These are phyloP conservation scores for Arthrobotrys megalospora DNA, from an alignment of 2,329 filamentous ascomycete species.

Conservation along the genomic window DNA sequence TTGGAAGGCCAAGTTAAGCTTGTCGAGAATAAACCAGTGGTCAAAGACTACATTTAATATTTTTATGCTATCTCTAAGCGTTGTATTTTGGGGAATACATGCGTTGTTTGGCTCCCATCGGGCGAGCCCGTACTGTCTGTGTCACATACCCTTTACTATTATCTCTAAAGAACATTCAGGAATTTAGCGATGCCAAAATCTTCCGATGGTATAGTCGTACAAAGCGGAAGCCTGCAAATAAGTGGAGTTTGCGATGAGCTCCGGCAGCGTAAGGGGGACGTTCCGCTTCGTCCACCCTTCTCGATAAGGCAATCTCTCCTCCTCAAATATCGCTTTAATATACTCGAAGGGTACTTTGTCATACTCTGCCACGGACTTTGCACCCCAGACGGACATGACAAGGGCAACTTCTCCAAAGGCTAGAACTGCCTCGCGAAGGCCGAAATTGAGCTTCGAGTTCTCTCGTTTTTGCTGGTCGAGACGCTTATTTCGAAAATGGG, in stretches of 20 bases:
- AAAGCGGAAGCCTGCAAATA: constrained; percentile 49
- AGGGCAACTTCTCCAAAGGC: constrained; percentile 62
- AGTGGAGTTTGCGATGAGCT: constrained; percentile 52
- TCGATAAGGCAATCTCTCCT: constrained; percentile 59
- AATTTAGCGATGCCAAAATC: constrained; percentile 8
- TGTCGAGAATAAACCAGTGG: not conserved
- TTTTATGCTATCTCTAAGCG: not conserved
- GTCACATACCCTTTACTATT: not conserved
- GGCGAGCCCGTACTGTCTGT: not conserved
- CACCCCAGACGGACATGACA: constrained; percentile 53
- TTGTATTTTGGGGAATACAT: constrained; percentile 22
- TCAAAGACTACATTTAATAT: not conserved
- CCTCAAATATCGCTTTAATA: constrained; percentile 55
- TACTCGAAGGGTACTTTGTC: constrained; percentile 55
- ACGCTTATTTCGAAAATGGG: constrained; percentile 36
- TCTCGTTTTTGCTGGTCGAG: constrained; percentile 39
- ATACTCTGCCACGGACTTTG: constrained; percentile 32
- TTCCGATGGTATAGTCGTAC: constrained; percentile 17
- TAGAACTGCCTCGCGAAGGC: constrained; percentile 53
- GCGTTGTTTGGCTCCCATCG: constrained; percentile 1
- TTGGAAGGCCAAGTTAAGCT: not conserved
- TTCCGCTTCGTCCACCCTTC: constrained; percentile 52
- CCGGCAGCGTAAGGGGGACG: constrained; percentile 47
- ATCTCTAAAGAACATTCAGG: not conserved
- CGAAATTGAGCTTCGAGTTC: constrained; percentile 55